Evolutionary conservation across 331 rosid genomes (phyloP).

Genomic region (Acacia pycnantha): DNA sequence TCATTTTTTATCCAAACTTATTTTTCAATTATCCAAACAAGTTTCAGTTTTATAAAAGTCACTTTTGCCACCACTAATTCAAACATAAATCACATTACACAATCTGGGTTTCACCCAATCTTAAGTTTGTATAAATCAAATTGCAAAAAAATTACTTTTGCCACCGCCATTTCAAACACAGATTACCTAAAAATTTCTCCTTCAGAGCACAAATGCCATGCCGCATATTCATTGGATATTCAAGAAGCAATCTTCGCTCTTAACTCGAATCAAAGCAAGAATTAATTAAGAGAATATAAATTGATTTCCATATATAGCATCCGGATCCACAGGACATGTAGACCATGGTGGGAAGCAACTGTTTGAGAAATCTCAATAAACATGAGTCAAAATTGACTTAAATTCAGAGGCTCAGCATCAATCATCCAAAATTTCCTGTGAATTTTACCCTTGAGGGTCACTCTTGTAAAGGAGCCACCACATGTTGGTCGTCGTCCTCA

Average conservation of each 20-base stretch:
- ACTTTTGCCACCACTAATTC: too few species aligned
- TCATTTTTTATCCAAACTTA: too few species aligned
- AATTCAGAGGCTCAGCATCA: slow-evolving; percentile 23
- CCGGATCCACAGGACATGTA: neutral
- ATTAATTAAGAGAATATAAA: neutral
- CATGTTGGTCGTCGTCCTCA: slow-evolving; percentile 67
- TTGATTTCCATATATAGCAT: neutral
- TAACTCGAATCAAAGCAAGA: neutral
- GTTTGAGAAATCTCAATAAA: neutral
- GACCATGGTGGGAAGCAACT: neutral
- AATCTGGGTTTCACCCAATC: too few species aligned
- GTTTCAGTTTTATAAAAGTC: too few species aligned
- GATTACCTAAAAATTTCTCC: neutral
- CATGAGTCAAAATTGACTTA: slow-evolving; percentile 41
- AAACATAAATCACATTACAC: too few species aligned
- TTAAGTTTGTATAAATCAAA: too few species aligned
- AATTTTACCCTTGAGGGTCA: neutral
- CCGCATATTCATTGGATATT: neutral
- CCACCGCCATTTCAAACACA: too few species aligned
- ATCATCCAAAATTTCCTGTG: slow-evolving; percentile 12
- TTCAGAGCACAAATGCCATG: neutral
- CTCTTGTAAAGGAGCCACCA: slow-evolving; percentile 45
- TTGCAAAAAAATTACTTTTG: too few species aligned
- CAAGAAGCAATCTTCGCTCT: neutral
- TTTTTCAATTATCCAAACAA: too few species aligned